Conservation (phyloP, 805 yeast genomes). For the Pichia rugopelliculosa region DNA sequence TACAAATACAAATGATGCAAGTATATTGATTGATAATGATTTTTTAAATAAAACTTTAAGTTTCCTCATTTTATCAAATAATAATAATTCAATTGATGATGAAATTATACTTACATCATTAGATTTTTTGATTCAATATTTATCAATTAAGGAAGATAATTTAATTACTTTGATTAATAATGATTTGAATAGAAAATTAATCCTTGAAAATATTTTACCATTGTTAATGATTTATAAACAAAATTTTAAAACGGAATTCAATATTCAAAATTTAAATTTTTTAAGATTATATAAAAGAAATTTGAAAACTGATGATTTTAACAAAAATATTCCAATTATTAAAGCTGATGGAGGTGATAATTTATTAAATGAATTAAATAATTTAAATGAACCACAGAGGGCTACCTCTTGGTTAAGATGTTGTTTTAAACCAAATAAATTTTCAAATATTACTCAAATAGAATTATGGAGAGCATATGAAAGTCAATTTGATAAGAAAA, state of each 20-base stretch:
- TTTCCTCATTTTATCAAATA: conserved; percentile 42
- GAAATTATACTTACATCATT: conserved; percentile 68
- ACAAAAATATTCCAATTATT: conserved; percentile 9
- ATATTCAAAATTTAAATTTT: conserved; percentile 24
- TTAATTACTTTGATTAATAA: conserved; percentile 48
- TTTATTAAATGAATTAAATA: conserved; percentile 52
- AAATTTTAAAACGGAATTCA: conserved; percentile 29
- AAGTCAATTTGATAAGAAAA: conserved; percentile 63
- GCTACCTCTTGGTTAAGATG: conserved; percentile 94
- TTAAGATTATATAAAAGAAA: conserved; percentile 47
- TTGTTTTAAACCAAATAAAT: conserved; percentile 70
- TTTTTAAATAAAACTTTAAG: conserved; percentile 50
- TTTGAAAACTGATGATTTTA: conserved; percentile 20
- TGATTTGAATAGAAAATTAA: conserved; percentile 40
- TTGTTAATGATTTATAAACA: conserved; percentile 47
- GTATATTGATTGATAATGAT: conserved; percentile 38
- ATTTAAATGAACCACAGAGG: conserved; percentile 75
- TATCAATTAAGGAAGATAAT: conserved; percentile 39
- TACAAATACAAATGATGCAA: conserved; percentile 31
- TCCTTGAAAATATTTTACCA: conserved; percentile 55
- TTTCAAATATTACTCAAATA: conserved; percentile 89
- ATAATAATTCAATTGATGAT: conserved; percentile 40
- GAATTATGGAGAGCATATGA: conserved; percentile 95
- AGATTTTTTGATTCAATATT: conserved; percentile 76
- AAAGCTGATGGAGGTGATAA: conserved; percentile 26